Evolutionary conservation across 2,329 filamentous ascomycete species (phyloP).

Genomic region (Colletotrichum plurivorum): DNA sequence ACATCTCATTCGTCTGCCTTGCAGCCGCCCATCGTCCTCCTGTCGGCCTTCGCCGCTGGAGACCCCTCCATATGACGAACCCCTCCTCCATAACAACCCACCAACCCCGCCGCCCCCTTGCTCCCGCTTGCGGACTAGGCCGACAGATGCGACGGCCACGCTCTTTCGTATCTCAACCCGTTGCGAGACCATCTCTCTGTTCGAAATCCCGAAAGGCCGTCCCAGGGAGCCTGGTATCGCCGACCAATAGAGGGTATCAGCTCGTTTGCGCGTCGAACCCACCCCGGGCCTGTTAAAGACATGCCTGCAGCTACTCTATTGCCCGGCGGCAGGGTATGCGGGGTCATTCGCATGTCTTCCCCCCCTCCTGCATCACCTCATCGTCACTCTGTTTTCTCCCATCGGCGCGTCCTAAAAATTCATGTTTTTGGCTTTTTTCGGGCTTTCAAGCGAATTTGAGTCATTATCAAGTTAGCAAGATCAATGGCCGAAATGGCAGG

Average conservation of each 20-base stretch:
- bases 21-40: not conserved
- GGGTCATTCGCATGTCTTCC: constrained; percentile 4
- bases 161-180: not conserved
- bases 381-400: not conserved
- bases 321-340: not conserved
- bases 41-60: not conserved
- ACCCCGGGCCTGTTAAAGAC: not conserved
- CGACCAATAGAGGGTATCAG: constrained; percentile 8
- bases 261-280: not conserved
- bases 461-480: no score
- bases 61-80: constrained; percentile 8
- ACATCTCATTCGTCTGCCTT: not conserved
- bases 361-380: constrained; percentile 4
- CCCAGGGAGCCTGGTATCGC: not conserved
- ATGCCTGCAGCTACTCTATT: constrained; percentile 3
- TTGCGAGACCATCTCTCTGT: not conserved
- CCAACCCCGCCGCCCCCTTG: not conserved
- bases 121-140: constrained; percentile 8
- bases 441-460: no score
- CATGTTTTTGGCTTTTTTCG: no score
- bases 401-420: not conserved
- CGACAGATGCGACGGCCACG: not conserved
- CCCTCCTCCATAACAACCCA: not conserved
- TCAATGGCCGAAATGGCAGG: no score
- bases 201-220: not conserved